Evolutionary conservation across 257 asterid species (phyloP).

Genomic region (Solanum clarkiae): DNA sequence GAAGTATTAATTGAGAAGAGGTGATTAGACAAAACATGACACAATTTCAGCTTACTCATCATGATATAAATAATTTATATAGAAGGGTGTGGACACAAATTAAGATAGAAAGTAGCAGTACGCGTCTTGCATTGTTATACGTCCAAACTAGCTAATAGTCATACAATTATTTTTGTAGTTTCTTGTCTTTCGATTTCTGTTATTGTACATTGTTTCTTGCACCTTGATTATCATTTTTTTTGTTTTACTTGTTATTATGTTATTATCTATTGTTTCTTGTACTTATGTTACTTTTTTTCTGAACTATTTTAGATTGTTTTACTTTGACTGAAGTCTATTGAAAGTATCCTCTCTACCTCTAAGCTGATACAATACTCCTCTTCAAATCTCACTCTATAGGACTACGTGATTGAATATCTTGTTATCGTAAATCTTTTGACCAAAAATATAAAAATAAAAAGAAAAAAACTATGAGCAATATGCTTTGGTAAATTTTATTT

Average conservation of each 20-base stretch:
- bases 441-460: too few relatives aligned
- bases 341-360: not conserved
- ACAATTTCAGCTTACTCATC: not conserved
- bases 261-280: not conserved
- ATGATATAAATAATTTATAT: too few relatives aligned
- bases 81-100: not conserved
- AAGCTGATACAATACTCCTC: not conserved
- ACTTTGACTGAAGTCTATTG: rapidly evolving
- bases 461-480: not conserved
- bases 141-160: not conserved
- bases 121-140: not conserved
- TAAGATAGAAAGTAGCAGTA: not conserved
- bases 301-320: rapidly evolving
- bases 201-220: not conserved
- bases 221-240: too few relatives aligned
- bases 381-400: not conserved
- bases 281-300: not conserved
- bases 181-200: not conserved
- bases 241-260: too few relatives aligned
- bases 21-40: not conserved
- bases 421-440: not conserved
- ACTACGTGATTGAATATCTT: too few relatives aligned
- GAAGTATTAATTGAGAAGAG: too few relatives aligned
- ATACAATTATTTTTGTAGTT: too few relatives aligned
- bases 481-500: not conserved